These are phyloP conservation scores for Casuarina glauca DNA, from an alignment of 306 rosid species.

Conservation along the genomic window DNA sequence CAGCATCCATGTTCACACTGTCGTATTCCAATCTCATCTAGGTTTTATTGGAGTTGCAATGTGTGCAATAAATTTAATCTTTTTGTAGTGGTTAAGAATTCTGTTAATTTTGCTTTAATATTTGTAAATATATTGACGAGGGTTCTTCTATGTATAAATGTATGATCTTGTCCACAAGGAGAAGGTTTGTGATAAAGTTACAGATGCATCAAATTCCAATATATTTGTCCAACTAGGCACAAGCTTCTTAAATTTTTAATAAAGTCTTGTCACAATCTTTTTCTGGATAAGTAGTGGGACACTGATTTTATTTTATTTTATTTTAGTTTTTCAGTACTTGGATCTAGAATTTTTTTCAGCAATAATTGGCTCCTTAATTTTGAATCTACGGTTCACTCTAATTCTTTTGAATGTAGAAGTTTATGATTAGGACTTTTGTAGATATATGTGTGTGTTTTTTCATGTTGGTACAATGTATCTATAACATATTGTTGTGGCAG, in stretches of 20 bases:
- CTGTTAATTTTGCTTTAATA: too few relatives aligned
- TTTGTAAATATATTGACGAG: too few relatives aligned
- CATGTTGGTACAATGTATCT: too few relatives aligned
- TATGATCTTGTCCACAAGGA: neutral
- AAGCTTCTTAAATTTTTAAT: neutral
- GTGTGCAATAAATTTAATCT: too few relatives aligned
- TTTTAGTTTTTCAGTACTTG: neutral
- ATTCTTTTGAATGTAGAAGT: neutral
- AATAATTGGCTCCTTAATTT: neutral
- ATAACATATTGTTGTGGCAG: too few relatives aligned
- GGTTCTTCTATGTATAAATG: neutral
- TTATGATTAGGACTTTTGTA: neutral
- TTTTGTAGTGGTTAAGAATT: too few relatives aligned
- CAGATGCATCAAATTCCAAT: neutral
- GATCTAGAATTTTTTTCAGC: neutral
- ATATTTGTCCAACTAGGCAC: neutral
- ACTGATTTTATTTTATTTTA: too few relatives aligned
- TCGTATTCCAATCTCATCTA: too few relatives aligned
- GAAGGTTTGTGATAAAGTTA: neutral
- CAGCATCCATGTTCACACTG: constrained; percentile 83
- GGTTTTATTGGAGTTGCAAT: too few relatives aligned
- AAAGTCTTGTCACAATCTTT: neutral
- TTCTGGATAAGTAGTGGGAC: neutral
- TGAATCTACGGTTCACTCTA: neutral
- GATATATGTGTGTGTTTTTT: too few relatives aligned